Evolutionary conservation across 2,329 filamentous ascomycete genomes (phyloP).

Genomic region (Periconia macrospinosa): DNA sequence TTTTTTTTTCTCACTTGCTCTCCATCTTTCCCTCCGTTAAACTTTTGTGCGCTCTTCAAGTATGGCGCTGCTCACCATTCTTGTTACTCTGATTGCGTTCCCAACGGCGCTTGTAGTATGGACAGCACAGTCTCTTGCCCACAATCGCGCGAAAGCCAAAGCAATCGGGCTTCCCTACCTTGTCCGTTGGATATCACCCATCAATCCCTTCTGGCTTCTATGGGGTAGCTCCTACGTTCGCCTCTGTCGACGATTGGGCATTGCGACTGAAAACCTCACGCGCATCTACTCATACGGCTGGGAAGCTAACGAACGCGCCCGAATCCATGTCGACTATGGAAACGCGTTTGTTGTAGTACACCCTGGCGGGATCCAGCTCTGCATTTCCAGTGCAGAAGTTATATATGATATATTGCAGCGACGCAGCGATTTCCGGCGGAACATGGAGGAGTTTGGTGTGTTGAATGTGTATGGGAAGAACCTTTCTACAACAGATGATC

Average conservation of each 20-base stretch:
- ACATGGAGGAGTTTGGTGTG: slow-evolving; percentile 20
- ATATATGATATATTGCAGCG: slow-evolving; percentile 12
- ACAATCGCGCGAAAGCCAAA: slow-evolving; percentile 2
- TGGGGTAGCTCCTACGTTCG: slow-evolving; percentile 11
- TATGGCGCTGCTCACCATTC: too few species aligned
- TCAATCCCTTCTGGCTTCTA: slow-evolving; percentile 16
- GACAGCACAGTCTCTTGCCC: too few species aligned
- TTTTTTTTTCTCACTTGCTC: too few species aligned
- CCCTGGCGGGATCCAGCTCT: slow-evolving; percentile 13
- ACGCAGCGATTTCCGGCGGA: slow-evolving; percentile 14
- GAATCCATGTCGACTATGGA: slow-evolving; percentile 13
- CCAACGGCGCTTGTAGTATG: too few species aligned
- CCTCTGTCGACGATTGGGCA: slow-evolving; percentile 1
- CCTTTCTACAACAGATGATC: slow-evolving; percentile 21
- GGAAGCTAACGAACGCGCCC: slow-evolving; percentile 13
- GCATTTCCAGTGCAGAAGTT: slow-evolving; percentile 10
- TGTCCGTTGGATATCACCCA: slow-evolving; percentile 15
- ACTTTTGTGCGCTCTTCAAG: too few species aligned
- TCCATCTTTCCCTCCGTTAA: too few species aligned
- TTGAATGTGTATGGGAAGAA: slow-evolving; percentile 26
- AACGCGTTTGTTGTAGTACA: slow-evolving; percentile 14
- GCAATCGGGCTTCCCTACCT: slow-evolving; percentile 16
- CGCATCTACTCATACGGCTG: slow-evolving; percentile 17
- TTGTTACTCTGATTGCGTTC: too few species aligned
- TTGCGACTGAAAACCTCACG: not conserved